phyloP scores from a whole-genome alignment of 257 asterid species.

The Nicotiana benthamiana region DNA sequence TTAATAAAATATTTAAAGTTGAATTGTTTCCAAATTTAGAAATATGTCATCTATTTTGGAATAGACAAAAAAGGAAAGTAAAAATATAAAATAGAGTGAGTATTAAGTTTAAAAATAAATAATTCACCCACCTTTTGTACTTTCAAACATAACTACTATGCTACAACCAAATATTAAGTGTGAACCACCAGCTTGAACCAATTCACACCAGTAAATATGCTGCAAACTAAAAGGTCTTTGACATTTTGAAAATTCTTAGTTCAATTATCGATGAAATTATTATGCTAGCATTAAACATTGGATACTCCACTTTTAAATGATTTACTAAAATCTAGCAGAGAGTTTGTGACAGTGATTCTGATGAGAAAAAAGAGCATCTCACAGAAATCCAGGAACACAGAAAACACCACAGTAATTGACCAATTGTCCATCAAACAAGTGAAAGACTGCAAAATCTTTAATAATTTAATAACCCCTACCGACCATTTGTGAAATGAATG shows the following conservation, averaged over 20 bases:
- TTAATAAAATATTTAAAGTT: too few species aligned
- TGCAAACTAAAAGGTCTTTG: neutral
- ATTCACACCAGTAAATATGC: neutral
- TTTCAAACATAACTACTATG: too few species aligned
- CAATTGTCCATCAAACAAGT: neutral
- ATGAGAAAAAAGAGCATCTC: neutral
- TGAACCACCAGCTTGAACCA: neutral
- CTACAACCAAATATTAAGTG: too few species aligned
- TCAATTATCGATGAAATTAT: neutral
- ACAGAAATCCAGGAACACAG: neutral
- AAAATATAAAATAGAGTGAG: too few species aligned
- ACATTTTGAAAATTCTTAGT: neutral
- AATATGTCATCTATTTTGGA: too few species aligned
- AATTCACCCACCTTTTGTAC: too few species aligned
- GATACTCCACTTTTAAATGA: neutral
- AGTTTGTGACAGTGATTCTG: conserved; percentile 4
- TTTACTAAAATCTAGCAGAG: neutral
- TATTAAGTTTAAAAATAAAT: too few species aligned
- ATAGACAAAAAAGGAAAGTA: too few species aligned
- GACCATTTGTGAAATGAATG: conserved; percentile 27
- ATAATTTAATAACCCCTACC: conserved; percentile 31
- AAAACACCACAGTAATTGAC: conserved; percentile 9
- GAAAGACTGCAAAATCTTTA: conserved; percentile 1
- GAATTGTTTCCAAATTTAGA: too few species aligned
- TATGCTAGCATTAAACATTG: neutral